These are phyloP conservation scores for Lecanicillium sp. DNA, from an alignment of 2,329 filamentous ascomycete species.

Conservation along the genomic window DNA sequence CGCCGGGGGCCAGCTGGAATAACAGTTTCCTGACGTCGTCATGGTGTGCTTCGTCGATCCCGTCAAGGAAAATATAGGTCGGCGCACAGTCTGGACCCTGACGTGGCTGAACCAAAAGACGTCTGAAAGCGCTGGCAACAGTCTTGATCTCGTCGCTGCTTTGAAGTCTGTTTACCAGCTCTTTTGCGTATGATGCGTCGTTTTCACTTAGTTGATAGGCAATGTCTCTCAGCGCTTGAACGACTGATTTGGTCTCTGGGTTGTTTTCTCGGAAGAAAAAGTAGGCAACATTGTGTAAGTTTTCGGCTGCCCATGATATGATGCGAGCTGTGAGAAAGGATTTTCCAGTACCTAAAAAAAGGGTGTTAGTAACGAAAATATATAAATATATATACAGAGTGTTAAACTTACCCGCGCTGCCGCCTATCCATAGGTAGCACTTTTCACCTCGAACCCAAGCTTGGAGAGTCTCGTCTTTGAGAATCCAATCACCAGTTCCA, in stretches of 20 bases:
- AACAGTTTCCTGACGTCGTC: conserved; percentile 29
- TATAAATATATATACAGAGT: too few relatives aligned
- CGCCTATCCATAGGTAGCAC: conserved; percentile 34
- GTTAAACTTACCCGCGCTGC: conserved; percentile 28
- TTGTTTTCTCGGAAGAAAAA: conserved; percentile 41
- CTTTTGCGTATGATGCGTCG: conserved; percentile 35
- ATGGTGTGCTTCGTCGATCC: conserved; percentile 34
- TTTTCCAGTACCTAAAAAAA: conserved; percentile 31
- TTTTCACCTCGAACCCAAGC: conserved; percentile 29
- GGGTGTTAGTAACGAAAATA: neutral
- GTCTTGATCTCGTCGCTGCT: conserved; percentile 33
- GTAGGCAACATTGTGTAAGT: conserved; percentile 29
- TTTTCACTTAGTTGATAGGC: conserved; percentile 38
- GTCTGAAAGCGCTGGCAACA: conserved; percentile 33
- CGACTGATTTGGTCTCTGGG: conserved; percentile 34
- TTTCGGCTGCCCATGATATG: conserved; percentile 29
- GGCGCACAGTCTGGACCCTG: conserved; percentile 20
- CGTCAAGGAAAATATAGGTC: conserved; percentile 37
- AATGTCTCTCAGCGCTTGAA: conserved; percentile 35
- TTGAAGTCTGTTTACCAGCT: conserved; percentile 24
- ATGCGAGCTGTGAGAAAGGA: conserved; percentile 35
- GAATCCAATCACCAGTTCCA: conserved; percentile 38
- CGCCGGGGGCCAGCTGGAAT: conserved; percentile 20
- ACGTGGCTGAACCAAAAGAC: conserved; percentile 31
- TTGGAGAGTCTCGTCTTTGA: conserved; percentile 27